phyloP scores from a whole-genome alignment of 345 rosid species.

The Populus pruinosa region DNA sequence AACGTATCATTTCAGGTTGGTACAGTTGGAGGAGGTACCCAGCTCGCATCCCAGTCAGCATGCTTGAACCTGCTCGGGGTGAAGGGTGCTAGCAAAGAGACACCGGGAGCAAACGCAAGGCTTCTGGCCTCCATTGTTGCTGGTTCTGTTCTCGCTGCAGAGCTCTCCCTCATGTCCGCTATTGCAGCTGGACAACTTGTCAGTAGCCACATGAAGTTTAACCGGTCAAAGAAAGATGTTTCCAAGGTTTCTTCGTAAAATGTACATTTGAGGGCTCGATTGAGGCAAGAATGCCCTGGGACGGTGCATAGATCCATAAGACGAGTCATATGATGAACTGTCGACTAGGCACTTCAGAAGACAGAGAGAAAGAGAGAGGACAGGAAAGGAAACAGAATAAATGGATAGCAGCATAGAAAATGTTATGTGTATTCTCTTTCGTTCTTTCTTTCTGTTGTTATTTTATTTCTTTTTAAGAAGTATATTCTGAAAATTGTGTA shows the following conservation, averaged over 20 bases:
- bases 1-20: constrained; percentile 36
- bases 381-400: background rate
- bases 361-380: background rate
- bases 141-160: constrained; percentile 52
- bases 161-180: constrained; percentile 57
- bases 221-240: constrained; percentile 30
- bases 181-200: constrained; percentile 41
- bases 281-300: background rate
- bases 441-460: background rate
- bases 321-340: background rate
- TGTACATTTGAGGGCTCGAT: background rate
- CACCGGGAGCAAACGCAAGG: constrained; percentile 45
- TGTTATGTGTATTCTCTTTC: background rate
- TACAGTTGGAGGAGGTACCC: constrained; percentile 56
- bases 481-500: background rate
- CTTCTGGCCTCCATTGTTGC: constrained; percentile 45
- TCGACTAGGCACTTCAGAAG: background rate
- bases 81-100: constrained; percentile 45
- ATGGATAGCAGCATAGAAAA: background rate
- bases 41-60: constrained; percentile 54
- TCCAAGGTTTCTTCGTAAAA: background rate
- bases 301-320: background rate
- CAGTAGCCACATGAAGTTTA: constrained; percentile 43
- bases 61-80: constrained; percentile 55
- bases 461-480: background rate